Base-by-base conservation (phyloP, 345 rosid species). In the Gossypium raimondii region DNA sequence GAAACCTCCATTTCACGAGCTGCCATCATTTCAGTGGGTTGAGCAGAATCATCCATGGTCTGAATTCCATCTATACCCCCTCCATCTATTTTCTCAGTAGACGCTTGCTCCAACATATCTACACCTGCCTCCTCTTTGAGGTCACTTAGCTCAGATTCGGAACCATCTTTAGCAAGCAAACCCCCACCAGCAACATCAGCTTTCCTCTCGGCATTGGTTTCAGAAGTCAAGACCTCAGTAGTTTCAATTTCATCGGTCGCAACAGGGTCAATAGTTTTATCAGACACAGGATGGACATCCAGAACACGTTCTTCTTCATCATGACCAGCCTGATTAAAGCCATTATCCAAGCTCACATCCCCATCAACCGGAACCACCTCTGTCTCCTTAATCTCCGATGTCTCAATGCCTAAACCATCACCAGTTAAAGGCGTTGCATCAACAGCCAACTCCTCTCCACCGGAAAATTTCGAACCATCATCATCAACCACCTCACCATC, bases 261-360 rank as follows among this genome's bases (percentile, higher is more conserved):
- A 74, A 61, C 79, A 67, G 77, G 67, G 63, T 79, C 83, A 61
- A 73, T 51, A 64, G 72, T 27, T 34, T 80, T 75, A 63, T 73
- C 84, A 65, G 64, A 50, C 58, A 76, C 79, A 74, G 73, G 52
- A 79, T 65, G 78, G 51, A 75, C 76, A 65, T 78, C 77, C 70
- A 20, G 18, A 60, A 72, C 76, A 29, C 41, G 55, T 68, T 43
- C 75, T 62, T 74, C 84, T 11, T 73, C 82, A 66, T 62, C 80
- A 65, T 51, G 55, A 43, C 72, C 80, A 77, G 11, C 27, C 6
- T 70, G 81, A 74, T 86, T 83, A 81, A 87, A 85, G 61, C 81
- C 86, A 83, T 86, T 87, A 70, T 82, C 86, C 79, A 87, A 57
- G 29, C 78, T 73, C 18, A 63, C 78, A 58, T 52, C 55, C 68